These are phyloP conservation scores for Nitzschia sp. DNA, from an alignment of 108 stramenopile genomes.

Conservation along the genomic window DNA sequence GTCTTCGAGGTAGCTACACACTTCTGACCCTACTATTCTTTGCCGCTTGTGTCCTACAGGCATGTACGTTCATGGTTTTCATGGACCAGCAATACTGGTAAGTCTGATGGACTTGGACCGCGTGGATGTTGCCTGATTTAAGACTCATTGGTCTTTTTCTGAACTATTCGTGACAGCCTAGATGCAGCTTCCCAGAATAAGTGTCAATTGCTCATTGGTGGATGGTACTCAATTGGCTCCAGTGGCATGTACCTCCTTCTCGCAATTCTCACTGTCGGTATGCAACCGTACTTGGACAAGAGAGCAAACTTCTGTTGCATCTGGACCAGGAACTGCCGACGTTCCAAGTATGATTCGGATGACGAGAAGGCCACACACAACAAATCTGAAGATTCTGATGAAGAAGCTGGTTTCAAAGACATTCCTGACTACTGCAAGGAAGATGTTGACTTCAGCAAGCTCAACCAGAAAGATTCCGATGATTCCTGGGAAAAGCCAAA, in stretches of 20 bases:
- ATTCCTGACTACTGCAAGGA: background rate
- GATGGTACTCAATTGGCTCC: conserved; percentile 5
- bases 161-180: background rate
- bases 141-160: background rate
- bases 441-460: conserved; percentile 2
- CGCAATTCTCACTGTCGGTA: background rate
- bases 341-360: background rate
- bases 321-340: background rate
- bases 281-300: conserved; percentile 10
- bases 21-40: conserved; percentile 10
- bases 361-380: background rate
- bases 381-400: background rate
- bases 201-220: conserved; percentile 3
- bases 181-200: conserved; percentile 8
- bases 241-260: background rate
- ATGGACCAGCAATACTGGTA: conserved; percentile 18
- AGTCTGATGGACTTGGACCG: background rate
- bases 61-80: conserved; percentile 18
- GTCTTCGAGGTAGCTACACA: conserved; percentile 10
- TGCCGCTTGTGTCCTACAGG: conserved; percentile 3
- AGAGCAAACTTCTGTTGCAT: conserved; percentile 6
- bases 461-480: background rate
- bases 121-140: background rate
- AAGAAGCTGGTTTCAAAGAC: background rate
- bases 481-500: no score